phyloP scores from a whole-genome alignment of 371 early-diverging fungal species.

The Sporodiniella umbellata region DNA sequence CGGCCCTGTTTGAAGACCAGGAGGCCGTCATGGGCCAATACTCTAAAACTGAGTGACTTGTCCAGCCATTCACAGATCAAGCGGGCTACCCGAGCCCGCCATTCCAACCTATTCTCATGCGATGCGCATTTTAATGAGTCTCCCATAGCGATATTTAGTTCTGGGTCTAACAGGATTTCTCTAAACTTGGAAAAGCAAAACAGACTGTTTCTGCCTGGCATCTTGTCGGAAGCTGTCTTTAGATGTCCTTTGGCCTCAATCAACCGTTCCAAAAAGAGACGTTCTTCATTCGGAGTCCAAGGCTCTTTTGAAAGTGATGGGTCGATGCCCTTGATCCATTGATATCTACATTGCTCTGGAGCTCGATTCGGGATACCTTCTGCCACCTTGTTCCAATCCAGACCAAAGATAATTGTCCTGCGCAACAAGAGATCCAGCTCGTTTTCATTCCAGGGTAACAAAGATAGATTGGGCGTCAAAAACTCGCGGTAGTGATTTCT shows the following conservation, averaged over 20 bases:
- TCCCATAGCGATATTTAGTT: constrained; percentile 8
- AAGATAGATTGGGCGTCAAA: constrained; percentile 10
- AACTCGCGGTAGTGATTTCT: constrained; percentile 14
- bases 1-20: constrained; percentile 1
- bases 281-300: constrained; percentile 26
- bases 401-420: constrained; percentile 34
- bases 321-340: constrained; percentile 29
- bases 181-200: constrained; percentile 21
- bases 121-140: constrained; percentile 2
- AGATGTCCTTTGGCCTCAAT: constrained; percentile 14
- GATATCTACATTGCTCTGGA: constrained; percentile 15
- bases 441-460: constrained; percentile 22
- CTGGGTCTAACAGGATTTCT: too few relatives aligned
- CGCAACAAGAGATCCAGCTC: constrained; percentile 35
- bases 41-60: neutral
- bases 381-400: constrained; percentile 40
- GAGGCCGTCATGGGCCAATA: neutral
- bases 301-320: constrained; percentile 13
- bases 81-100: constrained; percentile 22
- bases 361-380: constrained; percentile 34
- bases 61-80: constrained; percentile 18
- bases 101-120: constrained; percentile 18
- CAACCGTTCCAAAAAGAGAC: constrained; percentile 30
- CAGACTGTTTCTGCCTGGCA: constrained; percentile 22
- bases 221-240: constrained; percentile 10